Evolutionary conservation across 1,284 basidiomycete species (phyloP), one percentile per base, ranked within the genome.

Genomic region (Naganishia sp.): DNA sequence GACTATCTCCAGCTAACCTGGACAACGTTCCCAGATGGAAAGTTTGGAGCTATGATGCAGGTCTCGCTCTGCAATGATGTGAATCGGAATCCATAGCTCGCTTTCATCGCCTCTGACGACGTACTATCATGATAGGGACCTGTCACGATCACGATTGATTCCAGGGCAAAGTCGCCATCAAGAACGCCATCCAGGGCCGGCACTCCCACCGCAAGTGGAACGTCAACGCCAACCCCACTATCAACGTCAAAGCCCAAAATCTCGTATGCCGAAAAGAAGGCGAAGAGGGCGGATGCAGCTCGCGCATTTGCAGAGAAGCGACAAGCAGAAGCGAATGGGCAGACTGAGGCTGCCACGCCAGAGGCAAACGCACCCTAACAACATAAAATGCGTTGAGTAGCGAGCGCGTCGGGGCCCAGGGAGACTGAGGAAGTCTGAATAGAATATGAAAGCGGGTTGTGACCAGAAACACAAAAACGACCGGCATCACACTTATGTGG

Each of bases 41-140:
- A 83, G 72, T 94, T 95, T 76, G 92, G 92, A 42, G 92, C 92
- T 4, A 94, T 94, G 92, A 94, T 94, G 92, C 84, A 87, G 66
- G 90, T 95, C 57, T 85, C 83, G 67, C 79, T 94, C 63, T 88
- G 84, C 44, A 95, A 95, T 76, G 92, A 94, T 81, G 91, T 89
- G 77, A 64, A 82, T 36, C n/a, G 61, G 55, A 15, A 33, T 54
- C 25, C 50, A 28, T 28, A 1, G 28, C 57, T 42, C 44, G 53
- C 72, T 63, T 56, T 57, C 16, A 6, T 21, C 11, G 10, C 15
- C 1, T 36, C 48, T 67, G 36, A 39, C 42, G 49, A 57, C 25
- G 54, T 7, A 1, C 18, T 15, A 21, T 11, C 36, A 57, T 49
- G 52, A 23, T 71, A 91, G 89, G 90, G 90, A 1, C 90, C 90